phyloP scores from a whole-genome alignment of 371 early-diverging fungal species.

The Mortierella sp. region DNA sequence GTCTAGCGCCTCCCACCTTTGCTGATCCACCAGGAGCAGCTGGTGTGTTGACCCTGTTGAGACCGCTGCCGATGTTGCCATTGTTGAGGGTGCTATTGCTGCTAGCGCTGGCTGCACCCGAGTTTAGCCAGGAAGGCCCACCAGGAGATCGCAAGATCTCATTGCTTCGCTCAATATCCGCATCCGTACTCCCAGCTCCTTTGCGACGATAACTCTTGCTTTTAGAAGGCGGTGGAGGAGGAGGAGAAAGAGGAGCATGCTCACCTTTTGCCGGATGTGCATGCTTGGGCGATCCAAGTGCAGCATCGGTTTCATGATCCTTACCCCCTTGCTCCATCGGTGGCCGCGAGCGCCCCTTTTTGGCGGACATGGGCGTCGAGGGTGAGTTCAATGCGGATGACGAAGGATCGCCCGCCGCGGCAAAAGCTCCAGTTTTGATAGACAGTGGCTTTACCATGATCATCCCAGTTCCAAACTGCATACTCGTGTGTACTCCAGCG shows the following conservation, averaged over 20 bases:
- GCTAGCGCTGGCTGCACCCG: not conserved
- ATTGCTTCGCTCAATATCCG: conserved; percentile 38
- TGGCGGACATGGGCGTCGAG: conserved; percentile 13
- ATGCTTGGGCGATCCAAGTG: not conserved
- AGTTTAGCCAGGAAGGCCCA: conserved; percentile 28
- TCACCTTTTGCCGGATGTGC: not conserved
- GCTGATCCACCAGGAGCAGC: not conserved
- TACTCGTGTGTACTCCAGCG: conserved; percentile 7
- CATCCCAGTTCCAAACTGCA: conserved; percentile 42
- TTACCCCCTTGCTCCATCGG: not conserved
- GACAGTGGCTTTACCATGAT: conserved; percentile 32
- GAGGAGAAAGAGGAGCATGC: not conserved
- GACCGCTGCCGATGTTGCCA: not conserved
- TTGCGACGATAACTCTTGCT: conserved; percentile 19
- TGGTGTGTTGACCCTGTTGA: not conserved
- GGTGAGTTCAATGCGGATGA: no score
- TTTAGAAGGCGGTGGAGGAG: conserved; percentile 13
- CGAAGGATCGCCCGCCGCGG: no score
- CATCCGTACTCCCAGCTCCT: conserved; percentile 19
- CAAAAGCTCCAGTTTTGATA: conserved; percentile 8
- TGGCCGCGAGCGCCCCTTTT: conserved; percentile 13
- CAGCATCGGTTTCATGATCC: not conserved
- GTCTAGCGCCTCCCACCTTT: conserved; percentile 4
- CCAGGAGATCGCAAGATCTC: conserved; percentile 17
- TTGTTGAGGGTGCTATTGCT: not conserved